Conservation (phyloP, 768 basidiomycete genomes). For the Rhizopogon salebrosus region DNA sequence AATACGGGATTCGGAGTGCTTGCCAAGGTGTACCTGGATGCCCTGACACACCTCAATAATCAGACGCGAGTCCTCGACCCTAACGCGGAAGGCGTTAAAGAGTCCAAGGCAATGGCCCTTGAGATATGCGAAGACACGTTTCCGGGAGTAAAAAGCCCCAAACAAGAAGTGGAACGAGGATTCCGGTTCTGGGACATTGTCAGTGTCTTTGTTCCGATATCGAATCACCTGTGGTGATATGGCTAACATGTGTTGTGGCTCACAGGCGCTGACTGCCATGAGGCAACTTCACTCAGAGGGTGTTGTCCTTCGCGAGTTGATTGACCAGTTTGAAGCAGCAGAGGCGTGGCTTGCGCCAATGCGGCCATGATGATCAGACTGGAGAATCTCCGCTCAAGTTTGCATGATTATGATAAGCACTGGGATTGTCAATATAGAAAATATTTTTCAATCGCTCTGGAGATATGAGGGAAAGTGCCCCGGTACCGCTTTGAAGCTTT, state of each 20-base stretch:
- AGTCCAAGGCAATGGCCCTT: slow-evolving; percentile 82
- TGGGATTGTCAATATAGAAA: background rate
- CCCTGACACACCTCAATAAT: slow-evolving; percentile 83
- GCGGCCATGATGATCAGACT: slow-evolving; percentile 56
- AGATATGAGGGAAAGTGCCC: background rate
- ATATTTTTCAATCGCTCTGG: slow-evolving; percentile 1
- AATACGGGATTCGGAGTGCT: slow-evolving; percentile 98
- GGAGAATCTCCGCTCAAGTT: slow-evolving; percentile 1
- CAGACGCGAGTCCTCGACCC: slow-evolving; percentile 72
- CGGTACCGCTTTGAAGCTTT: background rate
- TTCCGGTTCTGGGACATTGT: slow-evolving; percentile 99
- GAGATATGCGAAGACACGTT: slow-evolving; percentile 94
- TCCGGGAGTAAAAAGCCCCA: slow-evolving; percentile 83
- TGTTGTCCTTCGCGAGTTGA: slow-evolving; percentile 78
- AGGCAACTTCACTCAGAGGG: slow-evolving; percentile 81
- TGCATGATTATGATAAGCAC: background rate
- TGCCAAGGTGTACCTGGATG: slow-evolving; percentile 94
- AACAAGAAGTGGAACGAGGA: slow-evolving; percentile 88
- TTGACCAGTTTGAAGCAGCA: slow-evolving; percentile 94
- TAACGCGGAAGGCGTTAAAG: slow-evolving; percentile 71
- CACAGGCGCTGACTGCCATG: slow-evolving; percentile 81
- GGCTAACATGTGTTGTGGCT: slow-evolving; percentile 21
- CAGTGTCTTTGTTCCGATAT: slow-evolving; percentile 32
- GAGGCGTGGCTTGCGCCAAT: slow-evolving; percentile 92
- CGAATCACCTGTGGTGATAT: slow-evolving; percentile 6